Evolutionary conservation across 441 rosid species (phyloP).

Genomic region (Melastoma candidum): DNA sequence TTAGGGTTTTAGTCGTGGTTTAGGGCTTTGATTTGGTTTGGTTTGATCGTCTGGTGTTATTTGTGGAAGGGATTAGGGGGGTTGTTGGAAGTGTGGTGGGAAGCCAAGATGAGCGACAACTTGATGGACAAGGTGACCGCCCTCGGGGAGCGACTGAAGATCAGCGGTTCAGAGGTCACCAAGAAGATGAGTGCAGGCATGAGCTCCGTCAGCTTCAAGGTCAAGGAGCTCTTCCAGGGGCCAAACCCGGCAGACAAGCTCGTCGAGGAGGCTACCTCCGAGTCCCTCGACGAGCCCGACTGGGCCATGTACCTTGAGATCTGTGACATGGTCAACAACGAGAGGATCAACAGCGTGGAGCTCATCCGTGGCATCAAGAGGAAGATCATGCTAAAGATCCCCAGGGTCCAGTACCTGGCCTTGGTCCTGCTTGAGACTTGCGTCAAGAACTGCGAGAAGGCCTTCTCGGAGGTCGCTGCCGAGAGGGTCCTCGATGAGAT

Average conservation of each 20-base stretch:
- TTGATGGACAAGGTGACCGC: constrained; percentile 83
- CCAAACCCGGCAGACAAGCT: constrained; percentile 72
- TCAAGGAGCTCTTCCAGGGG: constrained; percentile 84
- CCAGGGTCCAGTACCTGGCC: constrained; percentile 75
- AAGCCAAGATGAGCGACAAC: constrained; percentile 58
- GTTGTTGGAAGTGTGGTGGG: too few species aligned
- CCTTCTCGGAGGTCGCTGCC: constrained; percentile 87
- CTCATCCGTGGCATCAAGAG: constrained; percentile 70
- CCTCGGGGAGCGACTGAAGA: constrained; percentile 79
- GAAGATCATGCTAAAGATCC: constrained; percentile 51
- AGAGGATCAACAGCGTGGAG: constrained; percentile 60
- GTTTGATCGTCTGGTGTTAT: too few species aligned
- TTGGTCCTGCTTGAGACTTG: constrained; percentile 79
- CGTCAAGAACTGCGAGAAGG: constrained; percentile 88
- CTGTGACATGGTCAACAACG: constrained; percentile 80
- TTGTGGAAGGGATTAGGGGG: too few species aligned
- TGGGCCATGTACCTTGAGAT: constrained; percentile 82
- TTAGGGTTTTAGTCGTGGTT: too few species aligned
- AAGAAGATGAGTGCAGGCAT: constrained; percentile 64
- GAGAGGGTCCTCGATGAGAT: constrained; percentile 93
- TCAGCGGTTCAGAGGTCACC: constrained; percentile 76
- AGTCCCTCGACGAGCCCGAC: constrained; percentile 75
- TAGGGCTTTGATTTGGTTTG: too few species aligned
- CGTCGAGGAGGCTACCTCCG: constrained; percentile 86
- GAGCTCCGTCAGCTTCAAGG: constrained; percentile 80